Conservation (phyloP, 306 rosid species). For the Sechiopsis laciniata region DNA sequence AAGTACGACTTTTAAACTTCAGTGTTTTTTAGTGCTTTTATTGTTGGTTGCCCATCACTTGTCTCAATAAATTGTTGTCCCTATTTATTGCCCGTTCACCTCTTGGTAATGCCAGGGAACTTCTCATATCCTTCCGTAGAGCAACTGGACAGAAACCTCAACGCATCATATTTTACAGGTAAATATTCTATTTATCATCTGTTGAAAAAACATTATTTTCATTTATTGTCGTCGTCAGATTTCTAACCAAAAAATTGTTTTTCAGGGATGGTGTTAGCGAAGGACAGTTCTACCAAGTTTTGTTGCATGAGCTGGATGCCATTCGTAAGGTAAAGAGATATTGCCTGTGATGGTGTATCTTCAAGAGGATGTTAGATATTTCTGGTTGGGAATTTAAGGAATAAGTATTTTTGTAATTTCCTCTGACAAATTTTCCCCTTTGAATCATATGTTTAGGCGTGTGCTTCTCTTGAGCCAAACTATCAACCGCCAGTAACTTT, state of each 20-base stretch:
- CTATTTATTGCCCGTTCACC: neutral
- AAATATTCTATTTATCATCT: neutral
- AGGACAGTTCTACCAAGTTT: slow-evolving; percentile 91
- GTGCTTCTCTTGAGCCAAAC: slow-evolving; percentile 84
- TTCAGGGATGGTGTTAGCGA: slow-evolving; percentile 97
- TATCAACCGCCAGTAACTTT: slow-evolving; percentile 98
- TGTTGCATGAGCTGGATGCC: slow-evolving; percentile 89
- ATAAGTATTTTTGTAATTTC: neutral
- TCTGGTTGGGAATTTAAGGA: neutral
- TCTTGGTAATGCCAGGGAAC: slow-evolving; percentile 48
- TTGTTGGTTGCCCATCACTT: neutral
- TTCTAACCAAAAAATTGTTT: neutral
- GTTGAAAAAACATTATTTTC: neutral
- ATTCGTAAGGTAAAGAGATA: slow-evolving; percentile 60
- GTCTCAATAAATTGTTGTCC: neutral
- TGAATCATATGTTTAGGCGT: slow-evolving; percentile 46
- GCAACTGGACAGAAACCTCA: slow-evolving; percentile 97
- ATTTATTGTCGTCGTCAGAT: neutral
- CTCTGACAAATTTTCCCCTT: too few relatives aligned
- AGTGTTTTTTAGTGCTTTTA: neutral
- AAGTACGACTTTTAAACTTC: slow-evolving; percentile 37
- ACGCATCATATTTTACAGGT: slow-evolving; percentile 92
- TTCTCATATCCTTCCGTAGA: slow-evolving; percentile 86
- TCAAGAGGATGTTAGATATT: neutral
- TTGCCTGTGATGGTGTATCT: neutral